phyloP scores from a whole-genome alignment of 495 filamentous ascomycete species.

The Talaromyces proteolyticus region DNA sequence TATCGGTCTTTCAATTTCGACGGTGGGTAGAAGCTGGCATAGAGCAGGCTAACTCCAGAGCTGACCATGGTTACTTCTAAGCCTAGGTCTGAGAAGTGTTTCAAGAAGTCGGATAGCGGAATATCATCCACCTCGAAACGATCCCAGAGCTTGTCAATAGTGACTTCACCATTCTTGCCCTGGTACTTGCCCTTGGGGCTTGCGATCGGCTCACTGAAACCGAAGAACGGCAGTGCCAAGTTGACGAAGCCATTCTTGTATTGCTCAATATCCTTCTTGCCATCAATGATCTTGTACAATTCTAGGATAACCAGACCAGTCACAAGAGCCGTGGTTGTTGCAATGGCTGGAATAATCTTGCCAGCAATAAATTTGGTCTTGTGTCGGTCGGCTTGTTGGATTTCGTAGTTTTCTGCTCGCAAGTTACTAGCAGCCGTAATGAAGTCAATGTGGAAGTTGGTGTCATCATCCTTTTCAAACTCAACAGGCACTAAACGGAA shows the following conservation, averaged over 20 bases:
- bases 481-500: conserved; percentile 89
- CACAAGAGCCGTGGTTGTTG: conserved; percentile 92
- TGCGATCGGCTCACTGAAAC: conserved; percentile 92
- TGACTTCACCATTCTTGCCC: conserved; percentile 67
- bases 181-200: conserved; percentile 88
- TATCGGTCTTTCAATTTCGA: conserved; percentile 82
- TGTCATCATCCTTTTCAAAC: conserved; percentile 99
- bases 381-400: conserved; percentile 84
- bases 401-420: conserved; percentile 96
- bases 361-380: conserved; percentile 99
- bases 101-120: conserved; percentile 75
- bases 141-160: conserved; percentile 96
- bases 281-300: conserved; percentile 94
- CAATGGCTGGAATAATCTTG: conserved; percentile 99
- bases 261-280: conserved; percentile 89
- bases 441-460: conserved; percentile 98
- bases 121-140: conserved; percentile 89
- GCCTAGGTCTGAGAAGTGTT: conserved; percentile 73
- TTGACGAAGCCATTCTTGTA: conserved; percentile 99
- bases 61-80: conserved; percentile 87
- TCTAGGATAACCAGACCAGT: conserved; percentile 91
- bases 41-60: conserved; percentile 93
- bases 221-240: conserved; percentile 93
- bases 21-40: conserved; percentile 88
- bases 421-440: conserved; percentile 97